Evolutionary conservation across 2,329 filamentous ascomycete genomes (phyloP), one percentile per base, ranked within the genome.

Genomic region (Leptodontidium sp.): DNA sequence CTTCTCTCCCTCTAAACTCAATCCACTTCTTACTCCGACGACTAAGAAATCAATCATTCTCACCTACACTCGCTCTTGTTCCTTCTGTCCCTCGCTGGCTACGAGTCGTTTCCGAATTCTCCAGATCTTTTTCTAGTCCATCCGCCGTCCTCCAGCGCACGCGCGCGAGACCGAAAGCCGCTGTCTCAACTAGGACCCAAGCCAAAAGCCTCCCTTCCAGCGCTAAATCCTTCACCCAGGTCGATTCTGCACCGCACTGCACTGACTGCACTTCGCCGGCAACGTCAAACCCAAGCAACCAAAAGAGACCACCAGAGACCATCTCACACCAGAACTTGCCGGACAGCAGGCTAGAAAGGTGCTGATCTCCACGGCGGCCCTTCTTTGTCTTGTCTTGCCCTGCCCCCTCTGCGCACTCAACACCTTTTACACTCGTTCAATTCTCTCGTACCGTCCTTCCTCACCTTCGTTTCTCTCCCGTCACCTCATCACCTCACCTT

Each of bases 401-500:
- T 50, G 47, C 47, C 57, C 57, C 43, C 45, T 59, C 55, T 32
- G 38, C 55, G 55, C 55, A 40, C 55, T 40, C 32, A 52, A n/a
- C 38, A 11, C 38, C 38, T 40, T 40, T 40, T 14, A 47, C 45
- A 17, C 6, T 47, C 45, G n/a, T 11, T 59, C 32, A n/a, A 35
- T 59, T 40, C 24, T 2, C 8, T 35, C 17, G 11, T 59, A 43
- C 38, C 40, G 38, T 35, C 1, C 38, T 58, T 35, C 1, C 38
- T 58, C 63, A 35, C 17, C 24, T 55, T 26, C 21, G 21, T 45
- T 47, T 50, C 50, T 9, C 61, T 47, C 50, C 14, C 52, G 24
- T 35, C 61, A 63, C 45, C 47, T 64, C 50, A 53, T 49, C 64
- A 52, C 52, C 64, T 50, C 43, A 66, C 64, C 35, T n/a, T 57